These are phyloP conservation scores for Nemania diffusa DNA, from an alignment of 2,329 filamentous ascomycete species.

Conservation along the genomic window DNA sequence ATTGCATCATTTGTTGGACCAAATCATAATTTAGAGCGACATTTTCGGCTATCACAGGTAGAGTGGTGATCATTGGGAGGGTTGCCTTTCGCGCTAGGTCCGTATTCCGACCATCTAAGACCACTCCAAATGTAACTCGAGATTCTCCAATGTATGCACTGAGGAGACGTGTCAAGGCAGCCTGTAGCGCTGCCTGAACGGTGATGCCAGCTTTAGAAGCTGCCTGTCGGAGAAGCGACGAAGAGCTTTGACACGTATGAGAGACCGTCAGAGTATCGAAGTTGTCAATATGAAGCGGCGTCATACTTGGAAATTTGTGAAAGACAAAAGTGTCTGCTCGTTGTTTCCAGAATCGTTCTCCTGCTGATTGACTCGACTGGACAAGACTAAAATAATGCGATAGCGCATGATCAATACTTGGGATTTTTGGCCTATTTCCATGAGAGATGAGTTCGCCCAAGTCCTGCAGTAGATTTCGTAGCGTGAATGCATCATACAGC, in stretches of 20 bases:
- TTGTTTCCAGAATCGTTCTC: slow-evolving; percentile 71
- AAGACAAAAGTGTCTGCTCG: slow-evolving; percentile 64
- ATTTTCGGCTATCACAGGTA: slow-evolving; percentile 75
- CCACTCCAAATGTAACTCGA: slow-evolving; percentile 80
- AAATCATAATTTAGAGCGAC: slow-evolving; percentile 64
- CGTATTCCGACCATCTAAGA: slow-evolving; percentile 78
- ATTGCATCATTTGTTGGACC: slow-evolving; percentile 70
- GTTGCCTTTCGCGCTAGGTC: slow-evolving; percentile 67
- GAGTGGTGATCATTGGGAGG: slow-evolving; percentile 84
- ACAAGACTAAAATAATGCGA: slow-evolving; percentile 55
- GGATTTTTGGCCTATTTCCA: slow-evolving; percentile 12
- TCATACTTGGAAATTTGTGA: slow-evolving; percentile 80
- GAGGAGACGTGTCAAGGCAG: slow-evolving; percentile 80
- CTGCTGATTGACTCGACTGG: slow-evolving; percentile 40
- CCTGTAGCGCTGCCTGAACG: slow-evolving; percentile 79
- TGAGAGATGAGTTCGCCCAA: slow-evolving; percentile 54
- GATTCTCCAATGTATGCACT: slow-evolving; percentile 80
- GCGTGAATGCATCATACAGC: slow-evolving; percentile 83
- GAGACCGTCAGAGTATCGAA: slow-evolving; percentile 51
- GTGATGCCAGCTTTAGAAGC: slow-evolving; percentile 73
- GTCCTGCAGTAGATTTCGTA: slow-evolving; percentile 72
- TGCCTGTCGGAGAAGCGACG: slow-evolving; percentile 61
- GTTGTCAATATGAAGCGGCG: slow-evolving; percentile 64
- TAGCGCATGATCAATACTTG: slow-evolving; percentile 51
- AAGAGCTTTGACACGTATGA: slow-evolving; percentile 52